Base-by-base conservation (phyloP, 2,329 filamentous ascomycete genomes). In the Tympanopsis confertula region DNA sequence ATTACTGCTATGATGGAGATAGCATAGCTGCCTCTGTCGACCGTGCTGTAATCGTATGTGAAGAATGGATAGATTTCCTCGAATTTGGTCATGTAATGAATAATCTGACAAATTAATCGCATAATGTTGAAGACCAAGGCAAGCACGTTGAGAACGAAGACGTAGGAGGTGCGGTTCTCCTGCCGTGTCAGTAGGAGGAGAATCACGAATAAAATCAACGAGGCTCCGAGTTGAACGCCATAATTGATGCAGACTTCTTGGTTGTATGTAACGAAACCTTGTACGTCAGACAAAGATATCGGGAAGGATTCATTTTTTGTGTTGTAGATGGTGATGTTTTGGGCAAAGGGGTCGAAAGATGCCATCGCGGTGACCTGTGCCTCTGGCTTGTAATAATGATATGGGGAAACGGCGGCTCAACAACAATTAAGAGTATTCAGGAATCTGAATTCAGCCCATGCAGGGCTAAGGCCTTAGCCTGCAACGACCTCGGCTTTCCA, bases 131-230 rank as follows among this genome's bases (percentile, higher is more conserved):
- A 50, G 30, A 69, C 32, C 18, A 84, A 58, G 13, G 76, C 71
- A 14, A 68, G 42, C 17, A 60, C 45, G 47, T 83, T 83, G 50
- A 80, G 61, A 43, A 70, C 51, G 58, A 80, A 82, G 35, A 82
- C 62, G 0, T 62, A 53, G 1, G 70, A 74, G 36, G 58, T 59
- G 36, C 73, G 68, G 55, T 80, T 82, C 42, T 74, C 66, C 2
- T 61, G 53, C 40, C 62, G 66, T 5, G 77, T 80, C 42, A 82
- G 58, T 19, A 81, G 58, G 7, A 73, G 49, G 3, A 82, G 63
- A 19, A 78, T 58, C 20, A 77, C 45, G 28, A 80, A 55, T 38
- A 82, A 63, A 32, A 76, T 52, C 17, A 71, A 40, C 3, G 69
- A 70, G 19, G 75, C 69, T 32, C 79, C 79, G 36, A 80, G 58